Evolutionary conservation across 106 monocot species (phyloP).

Genomic region (Dendrobium officinale): DNA sequence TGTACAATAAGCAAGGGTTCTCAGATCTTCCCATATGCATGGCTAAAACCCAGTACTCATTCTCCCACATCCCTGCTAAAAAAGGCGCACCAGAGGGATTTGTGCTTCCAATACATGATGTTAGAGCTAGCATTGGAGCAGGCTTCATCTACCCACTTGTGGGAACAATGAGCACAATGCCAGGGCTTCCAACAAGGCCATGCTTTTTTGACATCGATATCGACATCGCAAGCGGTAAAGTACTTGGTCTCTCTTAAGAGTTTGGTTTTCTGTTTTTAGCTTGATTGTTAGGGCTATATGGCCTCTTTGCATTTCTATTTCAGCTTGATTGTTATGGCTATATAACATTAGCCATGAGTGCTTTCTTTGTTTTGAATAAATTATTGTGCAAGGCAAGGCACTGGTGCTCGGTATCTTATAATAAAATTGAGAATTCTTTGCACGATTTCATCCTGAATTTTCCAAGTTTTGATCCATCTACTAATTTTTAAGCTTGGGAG

Average conservation of each 20-base stretch:
- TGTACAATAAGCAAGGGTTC: slow-evolving; percentile 90
- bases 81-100: slow-evolving; percentile 93
- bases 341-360: not conserved
- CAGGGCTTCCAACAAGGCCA: slow-evolving; percentile 93
- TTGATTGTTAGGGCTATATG: not conserved
- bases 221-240: slow-evolving; percentile 71
- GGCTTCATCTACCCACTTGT: slow-evolving; percentile 94
- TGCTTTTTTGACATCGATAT: slow-evolving; percentile 98
- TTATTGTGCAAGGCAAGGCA: no score
- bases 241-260: slow-evolving; percentile 75
- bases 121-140: slow-evolving; percentile 94
- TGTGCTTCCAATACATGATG: slow-evolving; percentile 82
- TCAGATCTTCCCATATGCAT: slow-evolving; percentile 86
- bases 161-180: slow-evolving; percentile 94
- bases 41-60: slow-evolving; percentile 99
- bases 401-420: no score
- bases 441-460: no score
- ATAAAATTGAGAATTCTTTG: no score
- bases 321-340: not conserved
- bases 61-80: slow-evolving; percentile 67
- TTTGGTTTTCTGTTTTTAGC: not conserved
- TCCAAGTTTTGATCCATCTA: no score
- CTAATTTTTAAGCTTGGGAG: no score
- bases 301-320: not conserved
- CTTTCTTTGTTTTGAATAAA: not conserved